Evolutionary conservation across 805 yeast genomes (phyloP), one percentile per base, ranked within the genome.

Genomic region (Wickerhamomyces queroliae): DNA sequence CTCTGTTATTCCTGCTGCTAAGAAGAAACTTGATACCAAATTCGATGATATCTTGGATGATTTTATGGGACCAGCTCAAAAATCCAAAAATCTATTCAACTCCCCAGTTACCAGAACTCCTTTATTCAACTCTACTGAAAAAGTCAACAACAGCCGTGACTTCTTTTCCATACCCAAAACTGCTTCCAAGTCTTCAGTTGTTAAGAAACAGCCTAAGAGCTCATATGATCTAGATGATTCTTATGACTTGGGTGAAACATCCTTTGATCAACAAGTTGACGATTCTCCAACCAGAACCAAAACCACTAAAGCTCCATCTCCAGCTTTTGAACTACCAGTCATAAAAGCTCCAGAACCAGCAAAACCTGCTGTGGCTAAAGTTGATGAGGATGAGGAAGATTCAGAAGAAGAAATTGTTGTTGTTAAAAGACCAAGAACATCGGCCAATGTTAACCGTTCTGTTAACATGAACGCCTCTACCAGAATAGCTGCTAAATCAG

Each of bases 1-100:
- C 2, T 45, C 61, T 0, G 9, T 48, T 26, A 11, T 46, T 16
- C 21, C 33, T 20, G 45, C 11, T 33, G 59, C 62, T 9, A 69
- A 68, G 42, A 64, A 62, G 38, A 71, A 74, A 38, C 64, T 69
- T 2, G 70, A 69, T 31, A 72, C 73, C 36, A 76, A 72, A 43
- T 71, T 88, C 44, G 90, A 83, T 55, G 90, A 83, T 52, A 78
- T 84, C 39, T 65, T 84, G 36, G 76, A 74, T 43, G 88, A 77
- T 40, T 73, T 76, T 34, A 67, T 65, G 19, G 53, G 36, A 17
- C 49, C 55, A 11, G 43, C 44, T 41, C 49, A 43, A 42, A 48
- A 39, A 31, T 27, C 39, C 13, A 19, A 44, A 12, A 49, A 36
- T 16, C 18, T 50, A 18, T 53, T 50, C 38, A 43, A 33, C 23